Evolutionary conservation across 139 green algal species (phyloP), one percentile per base, ranked within the genome.

Genomic region (Chlamydomonas incerta): DNA sequence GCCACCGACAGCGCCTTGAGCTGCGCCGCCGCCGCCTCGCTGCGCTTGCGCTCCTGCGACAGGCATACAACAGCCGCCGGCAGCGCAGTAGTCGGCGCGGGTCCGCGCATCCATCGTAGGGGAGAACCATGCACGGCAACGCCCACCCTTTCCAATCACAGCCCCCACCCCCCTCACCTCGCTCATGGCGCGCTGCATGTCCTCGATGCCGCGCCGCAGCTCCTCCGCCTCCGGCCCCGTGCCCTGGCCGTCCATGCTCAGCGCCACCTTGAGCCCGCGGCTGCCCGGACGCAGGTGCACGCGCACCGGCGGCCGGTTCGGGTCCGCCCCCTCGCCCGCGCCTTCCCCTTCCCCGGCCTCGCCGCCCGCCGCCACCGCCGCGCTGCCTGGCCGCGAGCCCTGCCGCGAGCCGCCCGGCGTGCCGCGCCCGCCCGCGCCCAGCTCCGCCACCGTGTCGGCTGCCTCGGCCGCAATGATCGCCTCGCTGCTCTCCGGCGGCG

Each of bases 241-340:
- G 41, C 41, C n/a, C 41, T 50, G 6, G 41, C 41, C 52, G 33
- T 81, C 74, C 74, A 71, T 71, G 33, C 57, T 71, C 9, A 81
- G 35, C 9, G 55, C 17, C 34, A 81, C 28, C 57, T 31, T 52
- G 28, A 81, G 50, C 0, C 73, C 73, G n/a, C 73, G 73, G 57
- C 74, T 81, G 58, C 20, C 34, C 21, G 74, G 74, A 23, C 74
- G 57, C 24, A 81, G 57, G 55, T 81, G 74, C 74, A 81, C 74
- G 6, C 74, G 74, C 57, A 81, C 74, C 13, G 74, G 74, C 57
- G 58, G 55, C 33, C 74, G 57, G 67, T 31, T 28, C 31, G 67
- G n/a, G 67, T n/a, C 60, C 20, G 5, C 60, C 29, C 63, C 11
- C 60, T 67, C 60, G 5, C 1, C 60, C 26, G 60, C 24, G 31